Base-by-base conservation (phyloP, 2,329 filamentous ascomycete species). In the Fusarium paranaense region DNA sequence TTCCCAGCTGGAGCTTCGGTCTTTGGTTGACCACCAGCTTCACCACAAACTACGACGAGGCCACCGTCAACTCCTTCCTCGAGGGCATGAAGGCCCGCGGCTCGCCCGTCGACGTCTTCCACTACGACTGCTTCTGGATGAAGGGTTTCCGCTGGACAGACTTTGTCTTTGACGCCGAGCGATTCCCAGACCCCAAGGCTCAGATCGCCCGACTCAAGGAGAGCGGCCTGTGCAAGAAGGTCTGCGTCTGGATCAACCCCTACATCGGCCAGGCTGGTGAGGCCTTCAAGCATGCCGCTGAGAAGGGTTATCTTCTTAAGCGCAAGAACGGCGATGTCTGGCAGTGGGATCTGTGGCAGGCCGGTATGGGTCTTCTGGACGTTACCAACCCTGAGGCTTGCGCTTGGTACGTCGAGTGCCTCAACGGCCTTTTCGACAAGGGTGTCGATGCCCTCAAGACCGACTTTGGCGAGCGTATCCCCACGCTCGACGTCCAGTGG, bases 111-210 rank as follows among this genome's bases (percentile, higher is more conserved):
- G 89, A 92, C 40, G 91, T 94, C 4, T 94, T 94, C 81, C 93
- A 94, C 80, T 94, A 92, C 73, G 92, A 94, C 79, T 93, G 90
- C 81, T 94, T 94, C 86, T 94, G 92, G 92, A 91, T 94, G 86
- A 91, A 91, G 71, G 91, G 90, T 2, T 94, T 93, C 79, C 90
- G 90, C 65, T 94, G 92, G 92, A 93, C 91, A 67, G 92, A 94
- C 80, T 94, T 94, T 73, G 87, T 91, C 60, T 94, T 94, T 82
- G 91, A 93, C 76, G 83, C 87, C 2, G 88, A 91, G 56, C 89
- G 89, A 74, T 94, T 94, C 81, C 91, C 92, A 0, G 91, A 94
- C 72, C 90, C 92, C 2, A 86, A 87, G 60, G 89, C 87, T 0
- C 91, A 92, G 77, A 90, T 94, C 69, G 80, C 86, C 9, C 87